Base-by-base conservation (phyloP, 176 grass and related monocot genomes). In the Eragrostis curvula region DNA sequence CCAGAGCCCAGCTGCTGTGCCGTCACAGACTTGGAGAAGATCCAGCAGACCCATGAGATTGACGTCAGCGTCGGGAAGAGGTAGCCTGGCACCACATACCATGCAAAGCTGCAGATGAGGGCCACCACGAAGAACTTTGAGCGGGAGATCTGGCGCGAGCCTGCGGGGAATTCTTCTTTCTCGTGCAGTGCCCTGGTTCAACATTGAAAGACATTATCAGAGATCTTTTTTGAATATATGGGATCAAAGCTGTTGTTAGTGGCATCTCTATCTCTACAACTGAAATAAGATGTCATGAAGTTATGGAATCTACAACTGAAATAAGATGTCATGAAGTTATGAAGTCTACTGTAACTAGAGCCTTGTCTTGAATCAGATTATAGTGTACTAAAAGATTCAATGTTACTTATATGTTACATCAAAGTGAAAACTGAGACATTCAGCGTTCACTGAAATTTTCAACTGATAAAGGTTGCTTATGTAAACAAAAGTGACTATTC, bases 41-140 rank as follows among this genome's bases (percentile, higher is more conserved):
- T 70, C 95, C 95, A 97, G 81, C 95, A 97, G 50, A 92, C 61
- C 95, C 92, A 97, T 10, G 95, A 92, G 58, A 97, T 78, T 88
- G 83, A 90, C 7, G 95, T 92, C 2, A 94, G 11, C 8, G 82
- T 61, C 1, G 88, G 88, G 67, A 94, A 94, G 43, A 94, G 86
- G 75, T 87, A 97, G 9, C 95, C 95, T 0, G 90, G 95, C 5
- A 97, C 27, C 2, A 46, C 64, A 18, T 92, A 97, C 74, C 84
- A 97, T 8, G 83, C 40, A 30, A 97, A 97, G 88, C 95, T 97
- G 85, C 87, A 90, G 0, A 77, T 41, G 11, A 97, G 90, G 11
- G 67, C 92, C 48, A 97, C 83, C 51, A 97, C n/a, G 81, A 94
- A 97, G 86, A 97, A 97, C 86, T 92, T 92, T 69, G 84, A 86